Conservation (phyloP, 495 filamentous ascomycete species). For the Penicillium tannophilum region DNA sequence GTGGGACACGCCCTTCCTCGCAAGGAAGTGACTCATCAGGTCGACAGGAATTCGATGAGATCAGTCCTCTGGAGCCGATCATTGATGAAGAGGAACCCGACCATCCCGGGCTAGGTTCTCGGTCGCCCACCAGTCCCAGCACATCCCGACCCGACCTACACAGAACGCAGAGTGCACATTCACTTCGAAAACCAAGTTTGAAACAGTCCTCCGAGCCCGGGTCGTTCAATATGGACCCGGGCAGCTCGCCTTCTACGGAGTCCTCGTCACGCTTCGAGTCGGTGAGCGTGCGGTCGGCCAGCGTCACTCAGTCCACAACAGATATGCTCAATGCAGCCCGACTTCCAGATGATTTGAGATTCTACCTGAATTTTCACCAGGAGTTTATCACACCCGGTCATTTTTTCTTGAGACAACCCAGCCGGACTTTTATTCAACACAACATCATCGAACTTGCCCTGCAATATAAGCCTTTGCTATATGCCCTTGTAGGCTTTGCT, state of each 20-base stretch:
- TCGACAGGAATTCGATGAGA: conserved; percentile 45
- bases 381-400: conserved; percentile 76
- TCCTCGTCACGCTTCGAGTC: conserved; percentile 37
- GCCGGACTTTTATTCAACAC: conserved; percentile 69
- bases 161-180: conserved; percentile 41
- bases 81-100: conserved; percentile 58
- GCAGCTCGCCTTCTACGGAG: conserved; percentile 50
- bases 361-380: conserved; percentile 76
- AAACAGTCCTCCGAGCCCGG: conserved; percentile 34
- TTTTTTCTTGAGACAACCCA: conserved; percentile 72
- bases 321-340: conserved; percentile 43
- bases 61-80: conserved; percentile 59
- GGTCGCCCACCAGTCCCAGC: conserved; percentile 28
- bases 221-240: conserved; percentile 38
- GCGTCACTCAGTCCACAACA: conserved; percentile 31
- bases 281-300: conserved; percentile 36
- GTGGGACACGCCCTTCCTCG: conserved; percentile 44
- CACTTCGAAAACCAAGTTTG: conserved; percentile 43
- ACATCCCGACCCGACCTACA: conserved; percentile 25
- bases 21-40: conserved; percentile 54
- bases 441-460: conserved; percentile 71
- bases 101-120: conserved; percentile 29
- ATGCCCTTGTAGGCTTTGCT: conserved; percentile 88
- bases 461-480: conserved; percentile 78
- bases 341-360: conserved; percentile 67